These are phyloP conservation scores for Termitomyces sp. DNA, from an alignment of 768 basidiomycete species.

Conservation along the genomic window DNA sequence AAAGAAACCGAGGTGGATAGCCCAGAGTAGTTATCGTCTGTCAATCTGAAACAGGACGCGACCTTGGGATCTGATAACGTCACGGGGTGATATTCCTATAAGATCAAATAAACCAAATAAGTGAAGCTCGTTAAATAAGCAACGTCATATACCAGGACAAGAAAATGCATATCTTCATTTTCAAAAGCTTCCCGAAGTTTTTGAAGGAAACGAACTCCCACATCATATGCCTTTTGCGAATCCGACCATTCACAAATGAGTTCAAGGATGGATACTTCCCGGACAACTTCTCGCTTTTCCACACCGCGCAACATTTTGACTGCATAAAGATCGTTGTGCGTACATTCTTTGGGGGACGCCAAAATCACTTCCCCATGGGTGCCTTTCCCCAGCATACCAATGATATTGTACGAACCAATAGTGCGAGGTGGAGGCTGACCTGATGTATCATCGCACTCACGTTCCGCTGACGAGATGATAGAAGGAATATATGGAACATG, in stretches of 20 bases:
- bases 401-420: constrained; percentile 8
- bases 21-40: background rate
- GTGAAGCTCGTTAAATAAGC: background rate
- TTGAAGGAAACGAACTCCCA: constrained; percentile 19
- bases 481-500: constrained; percentile 2
- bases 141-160: constrained; percentile 18
- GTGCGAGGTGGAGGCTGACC: background rate
- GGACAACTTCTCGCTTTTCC: constrained; percentile 5
- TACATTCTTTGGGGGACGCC: constrained; percentile 8
- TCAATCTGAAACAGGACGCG: constrained; percentile 19
- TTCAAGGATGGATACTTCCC: constrained; percentile 18
- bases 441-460: background rate
- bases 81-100: constrained; percentile 25
- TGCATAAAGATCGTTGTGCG: constrained; percentile 11
- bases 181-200: constrained; percentile 16
- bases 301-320: constrained; percentile 18
- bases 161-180: constrained; percentile 14
- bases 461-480: background rate
- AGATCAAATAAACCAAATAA: background rate
- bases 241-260: constrained; percentile 11
- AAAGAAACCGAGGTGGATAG: constrained; percentile 11
- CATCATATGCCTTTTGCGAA: background rate
- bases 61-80: constrained; percentile 23
- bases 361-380: constrained; percentile 21
- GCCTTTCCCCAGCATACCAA: constrained; percentile 18